Base-by-base conservation (phyloP, 208 protist genomes). In the Trypanosoma cruzi region DNA sequence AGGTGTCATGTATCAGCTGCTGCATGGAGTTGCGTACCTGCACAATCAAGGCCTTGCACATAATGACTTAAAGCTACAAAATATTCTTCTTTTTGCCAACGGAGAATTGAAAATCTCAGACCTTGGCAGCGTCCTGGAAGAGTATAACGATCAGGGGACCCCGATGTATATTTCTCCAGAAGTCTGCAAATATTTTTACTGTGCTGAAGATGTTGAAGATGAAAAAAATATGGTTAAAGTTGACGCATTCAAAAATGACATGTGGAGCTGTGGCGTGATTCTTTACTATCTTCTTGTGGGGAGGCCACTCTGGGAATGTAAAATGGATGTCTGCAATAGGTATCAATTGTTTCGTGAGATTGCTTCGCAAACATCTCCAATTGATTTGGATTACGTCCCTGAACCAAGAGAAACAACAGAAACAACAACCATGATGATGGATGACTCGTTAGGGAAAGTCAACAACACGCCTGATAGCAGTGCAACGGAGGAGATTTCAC, bases 151-250 rank as follows among this genome's bases (percentile, higher is more conserved):
- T 24, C 76, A 86, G 31, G 90, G 90, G 68, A 92, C 95, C 4
- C 89, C 94, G 3, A 87, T 95, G 55, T 97, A 79, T 71, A 75
- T 93, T 24, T 89, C 90, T 13, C 96, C 96, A 37, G 93, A 98
- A 76, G 61, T 96, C 56, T 92, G 86, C 64, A 74, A 74, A 52
- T 64, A 78, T 62, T 95, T 90, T 56, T 95, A 92, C 29, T 18
- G 64, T 60, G 75, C 48, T 20, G 55, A 31, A 13, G 56, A 71
- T 49, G 46, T 13, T 16, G 48, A 64, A 8, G 29, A 78, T 37
- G 28, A 22, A 14, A 50, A 42, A 14, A 48, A 67, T 0, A 24
- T 22, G 20, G 37, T 24, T 16, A 56, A 29, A 37, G 56, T 92
- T 20, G 69, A 85, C 66, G 68, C 78, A 4, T 60, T 74, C 16